A percentile compares a stretch with the other conserved stretches of the same genome.
Conservation (phyloP, 106 monocot species). For the Acorus gramineus region DNA sequence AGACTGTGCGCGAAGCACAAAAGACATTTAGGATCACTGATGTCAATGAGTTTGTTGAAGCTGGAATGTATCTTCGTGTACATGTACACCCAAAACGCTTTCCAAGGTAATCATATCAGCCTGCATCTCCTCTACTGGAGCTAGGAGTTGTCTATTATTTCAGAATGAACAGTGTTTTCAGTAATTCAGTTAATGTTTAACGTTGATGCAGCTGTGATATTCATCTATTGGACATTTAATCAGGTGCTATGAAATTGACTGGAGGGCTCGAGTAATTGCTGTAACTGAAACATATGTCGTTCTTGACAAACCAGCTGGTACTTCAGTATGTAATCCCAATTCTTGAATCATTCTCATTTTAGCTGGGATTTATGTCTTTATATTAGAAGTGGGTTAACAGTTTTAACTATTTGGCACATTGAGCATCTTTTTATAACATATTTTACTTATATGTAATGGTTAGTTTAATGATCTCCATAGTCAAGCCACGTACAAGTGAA, state of each 20-base stretch:
- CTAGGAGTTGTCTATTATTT: no score
- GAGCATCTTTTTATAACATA: no score
- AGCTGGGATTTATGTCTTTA: no score
- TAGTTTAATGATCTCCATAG: no score
- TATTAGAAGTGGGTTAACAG: no score
- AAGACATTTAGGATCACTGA: slow-evolving; percentile 78
- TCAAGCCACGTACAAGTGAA: no score
- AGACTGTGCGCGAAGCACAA: slow-evolving; percentile 89
- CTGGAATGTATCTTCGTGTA: slow-evolving; percentile 79
- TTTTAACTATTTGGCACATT: no score
- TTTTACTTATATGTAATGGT: no score
- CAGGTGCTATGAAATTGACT: slow-evolving; percentile 98
- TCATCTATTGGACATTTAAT: not conserved
- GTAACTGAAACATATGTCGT: slow-evolving; percentile 77
- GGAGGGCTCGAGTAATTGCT: slow-evolving; percentile 86
- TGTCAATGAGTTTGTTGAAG: slow-evolving; percentile 69
- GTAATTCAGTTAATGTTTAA: no score
- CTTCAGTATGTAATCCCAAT: slow-evolving; percentile 52
- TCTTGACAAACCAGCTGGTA: slow-evolving; percentile 91
- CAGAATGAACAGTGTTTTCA: no score
- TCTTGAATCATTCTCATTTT: no score
- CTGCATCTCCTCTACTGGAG: not conserved
- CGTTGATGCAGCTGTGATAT: no score
- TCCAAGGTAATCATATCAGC: slow-evolving; percentile 44
- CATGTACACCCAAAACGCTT: slow-evolving; percentile 98